phyloP scores from a whole-genome alignment of 2,329 filamentous ascomycete species.

The Nothopassalora personata region DNA sequence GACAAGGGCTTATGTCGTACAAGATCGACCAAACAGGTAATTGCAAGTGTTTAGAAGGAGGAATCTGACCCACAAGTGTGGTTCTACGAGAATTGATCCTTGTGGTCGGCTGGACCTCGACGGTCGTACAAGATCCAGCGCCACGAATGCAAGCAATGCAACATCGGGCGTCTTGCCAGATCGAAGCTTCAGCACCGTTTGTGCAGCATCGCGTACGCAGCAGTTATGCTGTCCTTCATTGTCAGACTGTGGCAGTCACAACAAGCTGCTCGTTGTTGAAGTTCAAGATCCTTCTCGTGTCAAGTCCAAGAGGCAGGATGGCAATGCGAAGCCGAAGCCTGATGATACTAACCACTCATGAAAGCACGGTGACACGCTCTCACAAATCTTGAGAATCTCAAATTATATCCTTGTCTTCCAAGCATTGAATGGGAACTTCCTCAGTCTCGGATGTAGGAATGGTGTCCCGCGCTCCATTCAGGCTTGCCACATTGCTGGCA shows the following conservation, averaged over 20 bases:
- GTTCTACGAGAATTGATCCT: neutral
- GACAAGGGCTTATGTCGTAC: neutral
- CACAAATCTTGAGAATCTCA: neutral
- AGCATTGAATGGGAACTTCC: neutral
- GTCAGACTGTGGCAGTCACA: neutral
- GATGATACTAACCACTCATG: neutral
- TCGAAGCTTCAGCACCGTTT: neutral
- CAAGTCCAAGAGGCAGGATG: too few relatives aligned
- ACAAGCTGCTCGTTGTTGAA: neutral
- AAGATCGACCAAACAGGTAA: neutral
- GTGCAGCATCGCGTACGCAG: neutral
- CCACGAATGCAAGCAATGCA: constrained; percentile 1
- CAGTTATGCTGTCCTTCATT: neutral
- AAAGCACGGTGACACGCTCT: neutral
- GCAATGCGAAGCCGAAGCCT: neutral
- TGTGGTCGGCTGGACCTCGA: neutral
- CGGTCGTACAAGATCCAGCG: neutral
- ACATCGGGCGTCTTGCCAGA: neutral
- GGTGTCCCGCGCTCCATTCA: neutral
- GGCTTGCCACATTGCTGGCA: neutral
- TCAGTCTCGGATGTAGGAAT: neutral
- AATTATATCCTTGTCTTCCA: neutral
- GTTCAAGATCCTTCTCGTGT: too few relatives aligned
- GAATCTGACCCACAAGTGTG: neutral
- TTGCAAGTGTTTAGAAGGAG: neutral